Evolutionary conservation across 176 grass and related monocot species (phyloP).

Genomic region (Cenchrus americanus): DNA sequence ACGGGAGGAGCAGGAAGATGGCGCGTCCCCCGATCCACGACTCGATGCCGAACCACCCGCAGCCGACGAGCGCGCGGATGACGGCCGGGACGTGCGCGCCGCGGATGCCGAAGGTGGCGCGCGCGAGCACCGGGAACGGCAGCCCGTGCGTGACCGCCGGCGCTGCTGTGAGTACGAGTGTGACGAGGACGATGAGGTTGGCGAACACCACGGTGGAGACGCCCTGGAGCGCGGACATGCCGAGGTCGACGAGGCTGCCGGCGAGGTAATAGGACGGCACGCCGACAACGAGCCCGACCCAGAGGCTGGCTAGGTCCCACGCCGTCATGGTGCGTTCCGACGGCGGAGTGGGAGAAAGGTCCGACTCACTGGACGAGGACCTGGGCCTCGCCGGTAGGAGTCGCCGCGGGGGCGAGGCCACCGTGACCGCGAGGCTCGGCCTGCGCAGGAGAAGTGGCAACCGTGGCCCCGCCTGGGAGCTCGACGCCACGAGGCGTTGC

Average conservation of each 20-base stretch:
- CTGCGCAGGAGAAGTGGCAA: constrained; percentile 39
- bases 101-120: constrained; percentile 70
- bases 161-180: constrained; percentile 70
- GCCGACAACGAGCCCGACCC: constrained; percentile 88
- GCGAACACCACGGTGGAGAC: constrained; percentile 69
- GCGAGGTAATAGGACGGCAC: constrained; percentile 95
- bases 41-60: constrained; percentile 96
- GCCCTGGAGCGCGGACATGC: constrained; percentile 90
- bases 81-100: constrained; percentile 82
- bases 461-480: constrained; percentile 27
- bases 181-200: constrained; percentile 67
- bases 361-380: constrained; percentile 37
- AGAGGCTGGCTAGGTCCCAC: constrained; percentile 83
- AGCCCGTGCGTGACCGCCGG: constrained; percentile 71
- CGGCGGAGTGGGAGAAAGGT: constrained; percentile 63
- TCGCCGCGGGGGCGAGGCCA: constrained; percentile 28
- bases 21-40: constrained; percentile 88
- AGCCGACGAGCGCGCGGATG: constrained; percentile 81
- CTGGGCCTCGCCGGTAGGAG: constrained; percentile 37
- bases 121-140: constrained; percentile 86
- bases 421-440: constrained; percentile 28
- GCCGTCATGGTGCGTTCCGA: constrained; percentile 78
- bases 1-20: constrained; percentile 73
- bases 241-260: constrained; percentile 93
- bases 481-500: constrained; percentile 24